A percentile compares a stretch with the other conserved stretches of the same genome.
These are phyloP conservation scores for Phoma herbarum DNA, from an alignment of 2,329 filamentous ascomycete genomes.

Conservation along the genomic window DNA sequence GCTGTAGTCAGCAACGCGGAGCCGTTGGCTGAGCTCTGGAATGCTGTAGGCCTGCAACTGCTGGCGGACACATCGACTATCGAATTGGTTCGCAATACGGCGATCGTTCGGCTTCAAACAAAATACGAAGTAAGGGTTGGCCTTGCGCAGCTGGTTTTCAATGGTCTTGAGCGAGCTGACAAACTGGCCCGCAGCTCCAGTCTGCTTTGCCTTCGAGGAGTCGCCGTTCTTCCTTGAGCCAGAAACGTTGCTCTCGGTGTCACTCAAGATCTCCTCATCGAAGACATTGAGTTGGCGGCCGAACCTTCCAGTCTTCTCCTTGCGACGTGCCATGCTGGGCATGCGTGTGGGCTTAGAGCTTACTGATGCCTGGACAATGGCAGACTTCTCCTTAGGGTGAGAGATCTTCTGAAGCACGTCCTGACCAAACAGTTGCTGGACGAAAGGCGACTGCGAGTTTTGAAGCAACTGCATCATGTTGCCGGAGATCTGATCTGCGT, in stretches of 20 bases:
- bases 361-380: slow-evolving; percentile 94
- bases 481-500: slow-evolving; percentile 93
- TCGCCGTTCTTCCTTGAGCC: slow-evolving; percentile 51
- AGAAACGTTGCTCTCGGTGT: slow-evolving; percentile 52
- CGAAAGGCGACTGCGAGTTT: slow-evolving; percentile 86
- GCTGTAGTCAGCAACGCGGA: slow-evolving; percentile 94
- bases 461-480: slow-evolving; percentile 95
- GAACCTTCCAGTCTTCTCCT: slow-evolving; percentile 64
- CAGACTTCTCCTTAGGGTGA: slow-evolving; percentile 89
- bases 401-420: slow-evolving; percentile 90
- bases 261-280: slow-evolving; percentile 59
- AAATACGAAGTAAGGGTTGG: slow-evolving; percentile 96
- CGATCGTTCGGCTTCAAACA: slow-evolving; percentile 97
- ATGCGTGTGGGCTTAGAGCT: slow-evolving; percentile 93
- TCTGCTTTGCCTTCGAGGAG: slow-evolving; percentile 68
- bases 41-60: slow-evolving; percentile 97
- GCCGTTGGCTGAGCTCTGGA: slow-evolving; percentile 92
- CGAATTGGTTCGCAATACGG: slow-evolving; percentile 97
- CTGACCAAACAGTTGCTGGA: slow-evolving; percentile 92
- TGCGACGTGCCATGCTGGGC: slow-evolving; percentile 89
- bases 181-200: slow-evolving; percentile 93
- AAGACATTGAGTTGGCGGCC: slow-evolving; percentile 51
- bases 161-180: slow-evolving; percentile 89
- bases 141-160: slow-evolving; percentile 83
- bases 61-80: slow-evolving; percentile 95